phyloP scores from a whole-genome alignment of 2,329 filamentous ascomycete genomes.

The Fusarium sterilihyphosum region DNA sequence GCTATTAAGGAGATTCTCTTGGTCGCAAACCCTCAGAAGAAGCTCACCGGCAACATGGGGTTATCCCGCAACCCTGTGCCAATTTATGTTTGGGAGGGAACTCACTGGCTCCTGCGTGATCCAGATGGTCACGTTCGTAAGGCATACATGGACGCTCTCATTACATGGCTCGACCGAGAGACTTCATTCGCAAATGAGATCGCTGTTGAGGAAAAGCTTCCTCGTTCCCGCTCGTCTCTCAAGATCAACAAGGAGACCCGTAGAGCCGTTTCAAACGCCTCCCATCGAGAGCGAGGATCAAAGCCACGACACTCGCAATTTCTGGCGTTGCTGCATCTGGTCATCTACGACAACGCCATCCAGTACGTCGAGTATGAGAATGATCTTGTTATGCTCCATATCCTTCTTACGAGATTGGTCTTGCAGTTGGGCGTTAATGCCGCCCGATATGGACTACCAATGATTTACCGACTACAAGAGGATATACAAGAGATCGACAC shows the following conservation, averaged over 20 bases:
- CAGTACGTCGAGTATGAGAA: slow-evolving; percentile 77
- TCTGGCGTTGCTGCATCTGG: slow-evolving; percentile 82
- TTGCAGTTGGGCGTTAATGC: slow-evolving; percentile 85
- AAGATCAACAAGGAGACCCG: slow-evolving; percentile 59
- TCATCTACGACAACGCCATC: slow-evolving; percentile 87
- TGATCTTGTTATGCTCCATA: slow-evolving; percentile 80
- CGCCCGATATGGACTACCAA: slow-evolving; percentile 79
- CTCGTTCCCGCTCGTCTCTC: slow-evolving; percentile 55
- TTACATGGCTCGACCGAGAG: slow-evolving; percentile 87
- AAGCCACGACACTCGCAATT: slow-evolving; percentile 72
- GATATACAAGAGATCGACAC: slow-evolving; percentile 76
- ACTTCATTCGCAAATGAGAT: slow-evolving; percentile 73
- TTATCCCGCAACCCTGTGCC: slow-evolving; percentile 80
- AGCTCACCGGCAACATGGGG: slow-evolving; percentile 66
- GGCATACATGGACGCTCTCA: slow-evolving; percentile 84
- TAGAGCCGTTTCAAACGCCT: slow-evolving; percentile 75
- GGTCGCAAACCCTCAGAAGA: slow-evolving; percentile 78
- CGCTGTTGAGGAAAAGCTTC: slow-evolving; percentile 65
- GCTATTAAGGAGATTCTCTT: slow-evolving; percentile 84
- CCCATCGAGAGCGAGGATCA: slow-evolving; percentile 66
- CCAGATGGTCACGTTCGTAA: slow-evolving; percentile 79
- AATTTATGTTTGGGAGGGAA: slow-evolving; percentile 92
- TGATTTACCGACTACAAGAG: slow-evolving; percentile 89
- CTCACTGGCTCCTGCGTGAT: slow-evolving; percentile 90
- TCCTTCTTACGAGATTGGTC: slow-evolving; percentile 79